These are phyloP conservation scores for Zygosaccharomyces pseudobailii DNA, from an alignment of 1,139 yeast genomes.

Conservation along the genomic window DNA sequence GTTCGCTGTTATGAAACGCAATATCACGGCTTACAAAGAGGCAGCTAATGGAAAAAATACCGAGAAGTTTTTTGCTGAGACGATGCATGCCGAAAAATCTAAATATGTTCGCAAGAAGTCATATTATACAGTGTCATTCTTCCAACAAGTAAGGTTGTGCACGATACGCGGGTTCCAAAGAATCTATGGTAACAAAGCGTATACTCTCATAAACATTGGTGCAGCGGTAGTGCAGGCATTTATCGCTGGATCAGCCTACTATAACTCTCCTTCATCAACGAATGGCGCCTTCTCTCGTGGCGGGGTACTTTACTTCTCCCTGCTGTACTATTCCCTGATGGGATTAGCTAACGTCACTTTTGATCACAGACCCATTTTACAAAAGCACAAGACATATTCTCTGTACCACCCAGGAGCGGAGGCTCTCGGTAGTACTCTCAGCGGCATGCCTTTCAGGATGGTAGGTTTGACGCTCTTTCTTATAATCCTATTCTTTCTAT, in stretches of 20 bases:
- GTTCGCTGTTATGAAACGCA: slow-evolving; percentile 39
- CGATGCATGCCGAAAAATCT: slow-evolving; percentile 42
- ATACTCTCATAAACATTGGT: slow-evolving; percentile 42
- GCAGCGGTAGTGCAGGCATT: slow-evolving; percentile 51
- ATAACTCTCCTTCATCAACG: slow-evolving; percentile 42
- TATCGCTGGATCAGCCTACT: slow-evolving; percentile 43
- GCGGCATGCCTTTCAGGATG: slow-evolving; percentile 47
- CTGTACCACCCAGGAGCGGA: slow-evolving; percentile 60
- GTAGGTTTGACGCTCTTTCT: slow-evolving; percentile 43
- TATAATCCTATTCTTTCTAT: slow-evolving; percentile 47
- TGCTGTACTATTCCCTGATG: slow-evolving; percentile 51
- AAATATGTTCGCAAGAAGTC: slow-evolving; percentile 39
- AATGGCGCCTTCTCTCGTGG: slow-evolving; percentile 56
- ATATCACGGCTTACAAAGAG: slow-evolving; percentile 43
- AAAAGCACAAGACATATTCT: slow-evolving; percentile 53
- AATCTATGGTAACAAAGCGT: slow-evolving; percentile 48
- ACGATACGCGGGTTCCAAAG: slow-evolving; percentile 47
- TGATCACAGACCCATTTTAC: slow-evolving; percentile 47
- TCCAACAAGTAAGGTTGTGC: slow-evolving; percentile 46
- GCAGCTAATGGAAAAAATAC: slow-evolving; percentile 41
- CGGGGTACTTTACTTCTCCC: slow-evolving; percentile 50
- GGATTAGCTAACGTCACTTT: slow-evolving; percentile 54
- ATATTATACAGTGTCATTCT: slow-evolving; percentile 43
- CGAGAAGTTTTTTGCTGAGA: slow-evolving; percentile 36
- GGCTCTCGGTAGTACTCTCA: slow-evolving; percentile 44